Evolutionary conservation across 2,329 filamentous ascomycete species (phyloP).

Genomic region (Trichoderma sp.): DNA sequence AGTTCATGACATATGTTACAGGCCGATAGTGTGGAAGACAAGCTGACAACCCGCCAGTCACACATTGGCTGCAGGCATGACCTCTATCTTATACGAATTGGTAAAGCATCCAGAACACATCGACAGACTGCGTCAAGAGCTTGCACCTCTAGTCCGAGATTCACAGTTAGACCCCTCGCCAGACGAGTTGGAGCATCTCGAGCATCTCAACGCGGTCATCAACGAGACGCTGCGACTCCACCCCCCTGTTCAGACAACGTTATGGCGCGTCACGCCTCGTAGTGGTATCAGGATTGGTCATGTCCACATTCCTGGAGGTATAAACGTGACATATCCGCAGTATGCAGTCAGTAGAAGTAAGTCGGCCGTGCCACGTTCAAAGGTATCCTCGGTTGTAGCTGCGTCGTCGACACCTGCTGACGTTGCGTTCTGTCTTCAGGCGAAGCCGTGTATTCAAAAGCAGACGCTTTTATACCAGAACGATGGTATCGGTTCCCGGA

Average conservation of each 20-base stretch:
- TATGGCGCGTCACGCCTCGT: conserved; percentile 29
- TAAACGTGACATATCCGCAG: conserved; percentile 29
- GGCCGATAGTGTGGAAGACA: background rate
- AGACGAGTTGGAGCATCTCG: background rate
- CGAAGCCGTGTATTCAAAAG: conserved; percentile 4
- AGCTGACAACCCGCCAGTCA: conserved; percentile 29
- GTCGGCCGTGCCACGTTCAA: background rate
- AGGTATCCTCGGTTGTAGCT: conserved; percentile 6
- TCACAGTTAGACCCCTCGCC: background rate
- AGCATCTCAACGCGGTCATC: conserved; percentile 34
- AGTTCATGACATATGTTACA: too few relatives aligned
- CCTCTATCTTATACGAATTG: conserved; percentile 41
- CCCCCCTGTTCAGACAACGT: conserved; percentile 30
- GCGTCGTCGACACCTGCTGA: conserved; percentile 41
- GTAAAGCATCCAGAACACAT: conserved; percentile 30
- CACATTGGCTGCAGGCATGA: conserved; percentile 42
- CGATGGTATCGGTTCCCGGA: conserved; percentile 40
- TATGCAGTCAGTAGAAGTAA: conserved; percentile 24
- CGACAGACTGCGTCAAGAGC: conserved; percentile 4
- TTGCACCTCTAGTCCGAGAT: background rate
- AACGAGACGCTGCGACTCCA: conserved; percentile 35
- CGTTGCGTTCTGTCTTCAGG: background rate
- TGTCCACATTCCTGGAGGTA: conserved; percentile 29
- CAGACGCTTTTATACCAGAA: conserved; percentile 43
- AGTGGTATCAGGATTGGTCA: conserved; percentile 30